Evolutionary conservation across 1,139 yeast genomes (phyloP), one percentile per base, ranked within the genome.

Genomic region (Yarrowia galli): DNA sequence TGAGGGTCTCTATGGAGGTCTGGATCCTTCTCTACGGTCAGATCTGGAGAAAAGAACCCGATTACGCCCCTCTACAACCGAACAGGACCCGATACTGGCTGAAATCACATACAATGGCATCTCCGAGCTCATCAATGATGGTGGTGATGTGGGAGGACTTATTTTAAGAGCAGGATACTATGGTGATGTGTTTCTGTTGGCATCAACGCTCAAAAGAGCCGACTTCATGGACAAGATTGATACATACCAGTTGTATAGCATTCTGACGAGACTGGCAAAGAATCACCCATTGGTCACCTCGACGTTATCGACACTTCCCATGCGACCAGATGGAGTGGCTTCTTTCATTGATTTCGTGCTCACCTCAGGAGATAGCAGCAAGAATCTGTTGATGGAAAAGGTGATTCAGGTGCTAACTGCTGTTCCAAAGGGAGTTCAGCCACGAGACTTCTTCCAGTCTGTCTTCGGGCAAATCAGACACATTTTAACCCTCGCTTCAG

Each of bases 1-100:
- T 1, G 89, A 87, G 70, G 93, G 97, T 0, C 82, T 92, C 0
- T 89, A 89, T 71, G 87, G 71, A 79, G 96, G 72, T 78, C 72
- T 8, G 76, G 75, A 67, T 69, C 40, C 73, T 1, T 70, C 70
- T 15, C 68, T 70, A 32, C 67, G 70, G 3, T 20, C 71, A 12
- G 76, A 77, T 46, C 75, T 74, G 25, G 66, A 68, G 16, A 61
- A 48, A 28, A 15, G 40, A 20, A 53, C 28, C 22, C 65, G 28
- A 18, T n/a, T 25, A 40, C 42, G 22, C 36, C 53, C 40, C 12
- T 35, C 20, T 18, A 20, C 42, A 16, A 36, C 69, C 22, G 35
- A 36, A 20, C n/a, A 42, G 64, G 35, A 42, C 53, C n/a, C 51
- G 53, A 23, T 48, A n/a, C 5, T 75, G 85, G 20, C 75, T 85